Evolutionary conservation across 352 stramenopile species (phyloP), one percentile per base, ranked within the genome.

Genomic region (Peronosclerospora sorghi): DNA sequence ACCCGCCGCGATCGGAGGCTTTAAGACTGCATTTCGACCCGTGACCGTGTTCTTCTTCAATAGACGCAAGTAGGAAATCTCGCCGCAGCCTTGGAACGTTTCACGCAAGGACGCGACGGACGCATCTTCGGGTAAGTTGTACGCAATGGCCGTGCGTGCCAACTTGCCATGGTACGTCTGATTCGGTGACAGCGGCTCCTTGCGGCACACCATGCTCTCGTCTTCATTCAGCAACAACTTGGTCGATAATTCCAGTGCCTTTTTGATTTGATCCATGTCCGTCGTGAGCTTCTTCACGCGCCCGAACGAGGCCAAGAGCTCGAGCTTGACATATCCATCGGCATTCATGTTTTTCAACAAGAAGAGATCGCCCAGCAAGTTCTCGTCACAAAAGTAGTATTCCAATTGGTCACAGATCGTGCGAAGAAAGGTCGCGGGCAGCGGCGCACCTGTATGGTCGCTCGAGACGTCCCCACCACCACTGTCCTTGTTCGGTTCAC

Each of bases 261-360:
- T 84, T 41, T 83, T 83, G 26, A 92, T 69, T 56, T 85, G 72
- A 7, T 88, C 71, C 38, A 89, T 59, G 32, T 92, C 79, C 1
- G 72, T 86, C 55, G 79, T 86, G 18, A 92, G 73, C 59, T 89
- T 92, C 56, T 89, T 92, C 26, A 92, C 77, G 23, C 76, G 76
- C 5, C 79, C 76, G 42, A 92, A 92, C 8, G 72, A 88, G 24
- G 79, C 79, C 46, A 92, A 36, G 43, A 92, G 47, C 3, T 92
- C 79, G 45, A 92, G 36, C 57, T 92, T 92, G 2, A 92, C 78
- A 36, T 92, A 92, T 43, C 79, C 79, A 46, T 92, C 76, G 51
- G 75, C 72, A 48, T 92, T 92, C 79, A 92, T 92, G 50, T 92
- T 92, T 54, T 92, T 92, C 26, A 92, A 46, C 60, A 92, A 48